These are phyloP conservation scores for Camellia granthamiana DNA, from an alignment of 148 eudicot genomes.

Conservation along the genomic window DNA sequence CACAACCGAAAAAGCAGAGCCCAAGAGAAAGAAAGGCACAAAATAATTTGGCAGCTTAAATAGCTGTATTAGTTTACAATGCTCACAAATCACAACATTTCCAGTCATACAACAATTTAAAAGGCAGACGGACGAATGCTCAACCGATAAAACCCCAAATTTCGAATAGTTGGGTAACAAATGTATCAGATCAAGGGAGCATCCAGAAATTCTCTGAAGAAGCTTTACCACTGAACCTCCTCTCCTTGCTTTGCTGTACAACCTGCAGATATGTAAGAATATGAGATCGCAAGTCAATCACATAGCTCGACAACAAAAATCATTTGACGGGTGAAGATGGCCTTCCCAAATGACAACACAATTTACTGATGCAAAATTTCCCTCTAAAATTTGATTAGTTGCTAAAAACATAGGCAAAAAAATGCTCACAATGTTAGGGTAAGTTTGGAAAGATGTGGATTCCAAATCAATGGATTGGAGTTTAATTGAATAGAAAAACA, in stretches of 20 bases:
- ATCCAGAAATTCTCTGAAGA: background rate
- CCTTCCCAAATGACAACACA: slow-evolving; percentile 6
- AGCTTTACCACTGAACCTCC: background rate
- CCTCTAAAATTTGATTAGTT: background rate
- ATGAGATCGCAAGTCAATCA: background rate
- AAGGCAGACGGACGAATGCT: background rate
- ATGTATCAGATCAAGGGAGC: background rate
- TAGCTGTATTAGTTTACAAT: slow-evolving; percentile 7
- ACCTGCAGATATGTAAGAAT: background rate
- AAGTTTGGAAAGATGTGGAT: too few species aligned
- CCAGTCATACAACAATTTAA: background rate
- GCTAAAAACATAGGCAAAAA: background rate
- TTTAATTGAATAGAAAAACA: too few species aligned
- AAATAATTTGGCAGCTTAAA: slow-evolving; percentile 6
- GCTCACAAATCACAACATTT: background rate
- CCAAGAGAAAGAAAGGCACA: background rate
- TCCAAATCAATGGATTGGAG: too few species aligned
- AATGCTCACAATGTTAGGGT: background rate
- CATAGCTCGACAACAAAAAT: background rate
- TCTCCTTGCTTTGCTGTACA: slow-evolving; percentile 10
- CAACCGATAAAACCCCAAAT: background rate
- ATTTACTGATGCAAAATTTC: background rate
- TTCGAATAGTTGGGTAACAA: background rate
- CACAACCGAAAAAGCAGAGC: background rate
- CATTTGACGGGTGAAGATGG: background rate